Base-by-base conservation (phyloP, 768 basidiomycete species). In the Leccinum pellstonianum region DNA sequence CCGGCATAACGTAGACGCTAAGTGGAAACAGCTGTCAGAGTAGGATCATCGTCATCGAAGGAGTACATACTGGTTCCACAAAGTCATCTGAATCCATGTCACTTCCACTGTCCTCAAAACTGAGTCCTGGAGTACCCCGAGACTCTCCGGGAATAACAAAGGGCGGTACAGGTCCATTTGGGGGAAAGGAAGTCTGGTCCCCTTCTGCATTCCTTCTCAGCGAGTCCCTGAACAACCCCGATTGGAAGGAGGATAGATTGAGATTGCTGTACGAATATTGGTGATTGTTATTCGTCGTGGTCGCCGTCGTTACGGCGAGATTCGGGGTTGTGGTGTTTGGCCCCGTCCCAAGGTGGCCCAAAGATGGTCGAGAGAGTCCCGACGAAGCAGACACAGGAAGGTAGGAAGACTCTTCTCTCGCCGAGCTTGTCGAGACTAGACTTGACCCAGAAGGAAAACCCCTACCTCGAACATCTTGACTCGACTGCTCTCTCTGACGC, bases 191-290 rank as follows among this genome's bases (percentile, higher is more conserved):
- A 9, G 48, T 9, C 25, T 70, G 69, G 23, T 68, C 63, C 2
- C 65, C 68, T 21, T 69, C 70, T 19, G 49, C 66, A 43, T 64
- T 68, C 54, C 69, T 71, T 62, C 67, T 68, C 17, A 73, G 33
- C 27, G 72, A 75, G 59, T 73, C 72, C 29, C 72, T 68, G 53
- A 75, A 73, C 21, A 75, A 37, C 3, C 72, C 72, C 25, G 72
- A 70, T 35, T 72, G 72, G 55, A 73, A 73, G 41, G 72, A 60
- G 17, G 71, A 64, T 5, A 73, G 53, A n/a, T 73, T 70, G n/a
- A 73, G 27, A 50, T 66, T 73, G 54, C 61, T 65, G 52, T 73
- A 73, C 6, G 73, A 70, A 50, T 73, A 71, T 6, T 59, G 62
- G 31, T 62, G 62, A n/a, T 23, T 52, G 37, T 41, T 62, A 48